These are phyloP conservation scores for Alternaria brassicae DNA, from an alignment of 2,329 filamentous ascomycete genomes.

Conservation along the genomic window DNA sequence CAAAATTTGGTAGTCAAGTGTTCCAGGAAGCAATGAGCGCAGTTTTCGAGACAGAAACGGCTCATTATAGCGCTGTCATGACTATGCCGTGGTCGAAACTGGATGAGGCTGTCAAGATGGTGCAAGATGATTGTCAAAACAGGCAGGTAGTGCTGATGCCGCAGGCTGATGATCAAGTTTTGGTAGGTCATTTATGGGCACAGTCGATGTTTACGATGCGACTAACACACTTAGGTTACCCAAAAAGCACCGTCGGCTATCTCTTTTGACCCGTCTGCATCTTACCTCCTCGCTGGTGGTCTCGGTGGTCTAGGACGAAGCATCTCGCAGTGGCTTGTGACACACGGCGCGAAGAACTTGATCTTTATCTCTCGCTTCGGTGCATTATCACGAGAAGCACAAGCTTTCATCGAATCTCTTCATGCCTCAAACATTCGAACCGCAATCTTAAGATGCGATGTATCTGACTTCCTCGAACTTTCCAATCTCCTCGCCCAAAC, in stretches of 20 bases:
- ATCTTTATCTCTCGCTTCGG: slow-evolving; percentile 29
- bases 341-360: slow-evolving; percentile 20
- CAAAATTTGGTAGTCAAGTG: slow-evolving; percentile 1
- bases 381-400: neutral
- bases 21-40: slow-evolving; percentile 17
- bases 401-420: slow-evolving; percentile 9
- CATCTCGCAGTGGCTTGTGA: slow-evolving; percentile 21
- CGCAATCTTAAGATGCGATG: slow-evolving; percentile 16
- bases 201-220: neutral
- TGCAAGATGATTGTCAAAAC: slow-evolving; percentile 19
- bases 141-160: slow-evolving; percentile 14
- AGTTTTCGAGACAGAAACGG: neutral
- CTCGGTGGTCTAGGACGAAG: slow-evolving; percentile 29
- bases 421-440: neutral
- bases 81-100: slow-evolving; percentile 13
- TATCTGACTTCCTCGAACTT: slow-evolving; percentile 8
- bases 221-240: slow-evolving; percentile 8
- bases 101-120: slow-evolving; percentile 17
- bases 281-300: slow-evolving; percentile 30
- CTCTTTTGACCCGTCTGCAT: slow-evolving; percentile 8
- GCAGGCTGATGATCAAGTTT: slow-evolving; percentile 4
- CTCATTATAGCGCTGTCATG: neutral
- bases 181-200: slow-evolving; percentile 1
- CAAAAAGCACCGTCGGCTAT: slow-evolving; percentile 1
- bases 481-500: neutral